Conservation (phyloP, 2,329 filamentous ascomycete genomes). For the Scytalidium lignicola region DNA sequence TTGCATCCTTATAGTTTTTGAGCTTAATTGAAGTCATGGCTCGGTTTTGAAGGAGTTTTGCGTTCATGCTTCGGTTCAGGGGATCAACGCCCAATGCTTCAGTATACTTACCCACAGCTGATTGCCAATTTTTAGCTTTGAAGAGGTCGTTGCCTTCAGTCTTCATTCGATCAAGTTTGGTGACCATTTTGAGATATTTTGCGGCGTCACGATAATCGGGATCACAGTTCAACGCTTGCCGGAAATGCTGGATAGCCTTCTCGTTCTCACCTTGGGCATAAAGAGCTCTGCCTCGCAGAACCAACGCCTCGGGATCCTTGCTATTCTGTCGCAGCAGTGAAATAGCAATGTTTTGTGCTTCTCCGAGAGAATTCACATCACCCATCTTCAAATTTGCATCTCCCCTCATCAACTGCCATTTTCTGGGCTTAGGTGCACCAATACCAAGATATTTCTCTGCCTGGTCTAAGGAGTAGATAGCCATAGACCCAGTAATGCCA, state of each 20-base stretch:
- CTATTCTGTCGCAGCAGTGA: conserved; percentile 77
- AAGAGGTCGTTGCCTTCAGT: conserved; percentile 88
- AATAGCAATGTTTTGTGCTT: conserved; percentile 92
- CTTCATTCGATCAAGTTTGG: conserved; percentile 90
- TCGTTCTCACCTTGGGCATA: conserved; percentile 93
- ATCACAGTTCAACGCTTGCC: conserved; percentile 82
- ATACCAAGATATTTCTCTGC: conserved; percentile 75
- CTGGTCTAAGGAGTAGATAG: conserved; percentile 83
- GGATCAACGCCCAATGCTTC: conserved; percentile 82
- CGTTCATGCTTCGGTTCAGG: conserved; percentile 83
- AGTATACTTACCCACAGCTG: conserved; percentile 80
- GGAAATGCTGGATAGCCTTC: conserved; percentile 88
- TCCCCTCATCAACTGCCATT: conserved; percentile 89
- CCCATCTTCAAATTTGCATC: conserved; percentile 93
- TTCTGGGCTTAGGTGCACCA: conserved; percentile 75
- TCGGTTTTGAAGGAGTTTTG: conserved; percentile 90
- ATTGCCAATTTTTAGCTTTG: conserved; percentile 75
- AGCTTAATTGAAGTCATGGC: conserved; percentile 79
- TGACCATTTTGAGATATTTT: conserved; percentile 82
- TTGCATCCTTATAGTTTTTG: conserved; percentile 76
- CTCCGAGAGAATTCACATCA: conserved; percentile 79
- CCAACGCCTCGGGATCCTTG: conserved; percentile 88
- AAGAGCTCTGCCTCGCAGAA: conserved; percentile 79
- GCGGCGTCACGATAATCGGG: conserved; percentile 87
- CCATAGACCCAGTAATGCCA: conserved; percentile 83